These are phyloP conservation scores for Amphicarpaea edgeworthii DNA, from an alignment of 306 rosid genomes.

Conservation along the genomic window DNA sequence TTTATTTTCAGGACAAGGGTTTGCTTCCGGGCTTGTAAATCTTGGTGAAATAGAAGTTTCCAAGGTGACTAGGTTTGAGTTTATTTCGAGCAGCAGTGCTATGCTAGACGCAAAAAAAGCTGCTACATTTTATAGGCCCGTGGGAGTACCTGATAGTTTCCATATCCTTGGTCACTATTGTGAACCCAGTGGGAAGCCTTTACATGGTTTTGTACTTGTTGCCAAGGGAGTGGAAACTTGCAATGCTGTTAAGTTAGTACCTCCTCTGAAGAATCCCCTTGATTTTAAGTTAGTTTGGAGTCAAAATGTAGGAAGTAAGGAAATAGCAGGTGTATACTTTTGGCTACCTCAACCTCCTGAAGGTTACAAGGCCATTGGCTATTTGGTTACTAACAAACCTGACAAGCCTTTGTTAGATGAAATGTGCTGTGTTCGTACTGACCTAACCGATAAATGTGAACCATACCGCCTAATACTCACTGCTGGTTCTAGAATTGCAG, in stretches of 20 bases:
- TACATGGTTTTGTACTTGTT: slow-evolving; percentile 74
- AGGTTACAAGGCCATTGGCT: slow-evolving; percentile 81
- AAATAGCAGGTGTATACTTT: slow-evolving; percentile 52
- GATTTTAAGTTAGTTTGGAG: slow-evolving; percentile 72
- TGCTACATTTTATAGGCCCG: slow-evolving; percentile 75
- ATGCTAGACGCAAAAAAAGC: slow-evolving; percentile 49
- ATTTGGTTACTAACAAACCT: slow-evolving; percentile 69
- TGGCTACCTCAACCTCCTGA: slow-evolving; percentile 85
- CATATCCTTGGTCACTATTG: slow-evolving; percentile 83
- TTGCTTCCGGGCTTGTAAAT: slow-evolving; percentile 72
- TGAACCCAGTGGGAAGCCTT: slow-evolving; percentile 66
- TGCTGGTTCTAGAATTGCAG: slow-evolving; percentile 41
- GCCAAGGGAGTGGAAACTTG: slow-evolving; percentile 57
- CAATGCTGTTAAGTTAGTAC: slow-evolving; percentile 48
- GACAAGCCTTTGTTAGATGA: slow-evolving; percentile 74
- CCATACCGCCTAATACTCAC: slow-evolving; percentile 54
- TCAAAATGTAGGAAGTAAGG: slow-evolving; percentile 57
- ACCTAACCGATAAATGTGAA: slow-evolving; percentile 76
- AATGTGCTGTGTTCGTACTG: slow-evolving; percentile 78
- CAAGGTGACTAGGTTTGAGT: slow-evolving; percentile 65
- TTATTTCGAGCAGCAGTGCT: slow-evolving; percentile 62
- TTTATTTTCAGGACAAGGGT: slow-evolving; percentile 67
- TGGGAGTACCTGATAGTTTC: slow-evolving; percentile 71
- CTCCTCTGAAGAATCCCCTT: slow-evolving; percentile 71
- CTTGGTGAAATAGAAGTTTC: slow-evolving; percentile 85